Base-by-base conservation (phyloP, 345 rosid genomes). In the Syzygium aqueum region DNA sequence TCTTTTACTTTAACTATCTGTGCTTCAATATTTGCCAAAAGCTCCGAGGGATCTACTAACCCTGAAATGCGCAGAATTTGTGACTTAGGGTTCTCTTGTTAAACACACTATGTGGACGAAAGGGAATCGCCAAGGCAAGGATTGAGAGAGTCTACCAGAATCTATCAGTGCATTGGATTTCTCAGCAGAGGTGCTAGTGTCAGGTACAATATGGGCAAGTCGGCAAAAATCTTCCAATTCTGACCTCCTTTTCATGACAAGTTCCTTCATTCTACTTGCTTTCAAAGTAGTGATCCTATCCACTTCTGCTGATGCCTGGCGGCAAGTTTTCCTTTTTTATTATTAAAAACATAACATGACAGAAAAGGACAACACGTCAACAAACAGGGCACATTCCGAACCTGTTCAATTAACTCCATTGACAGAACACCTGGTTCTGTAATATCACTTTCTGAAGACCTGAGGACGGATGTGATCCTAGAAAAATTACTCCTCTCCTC, bases 261-360 rank as follows among this genome's bases (percentile, higher is more conserved):
- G 96, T 91, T 97, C 99, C 91, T 96, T 97, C 99, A 97, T 94
- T 93, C 95, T 94, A 89, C 95, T 94, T 43, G 98, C 96, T 93
- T 97, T 97, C 90, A 96, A 87, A 87, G 94, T 95, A 57, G 91
- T 90, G 17, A 96, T 96, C 89, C 94, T 90, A 84, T 94, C 98
- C 85, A 97, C 98, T 93, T 97, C 99, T 30, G 93, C 92, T 85
- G 97, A 93, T 56, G 96, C 98, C 99, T 97, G 92, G 53, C 16
- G 17, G 7, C 43, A 80, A 67, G 73, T 61, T 52, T 73, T 61
- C 85, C 49, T 16, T 28, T 15, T 37, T 21, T 15, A 84, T 30
- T 84, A 52, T n/a, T 50, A 73, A 33, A 63, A 50, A 49, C n/a
- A 22, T 1, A 85, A 17, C 53, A 52, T 25, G 37, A 67, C 22